Evolutionary conservation across 495 filamentous ascomycete species (phyloP), one percentile per base, ranked within the genome.

Genomic region (Lasiosphaeriaceae sp.): DNA sequence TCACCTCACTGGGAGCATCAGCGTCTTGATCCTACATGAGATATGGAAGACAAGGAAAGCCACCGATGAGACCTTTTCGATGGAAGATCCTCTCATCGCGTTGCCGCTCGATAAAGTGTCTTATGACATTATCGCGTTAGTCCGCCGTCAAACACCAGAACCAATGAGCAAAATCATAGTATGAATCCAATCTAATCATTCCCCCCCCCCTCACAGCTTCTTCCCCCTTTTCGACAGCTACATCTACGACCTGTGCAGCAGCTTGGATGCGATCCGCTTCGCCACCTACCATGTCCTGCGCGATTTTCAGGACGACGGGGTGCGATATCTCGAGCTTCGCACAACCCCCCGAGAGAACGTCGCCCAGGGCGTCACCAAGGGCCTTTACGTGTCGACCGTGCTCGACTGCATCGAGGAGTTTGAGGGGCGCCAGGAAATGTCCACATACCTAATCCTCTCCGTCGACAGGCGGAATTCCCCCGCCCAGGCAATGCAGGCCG

Each of bases 1-100:
- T 56, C 90, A 94, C 70, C 80, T 96, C 31, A 88, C 82, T 44
- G 90, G 90, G 46, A 90, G 87, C 67, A 92, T 94, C 71, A 87
- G 83, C 66, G 83, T 83, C 14, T 69, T 86, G 72, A 86, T 82
- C 52, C 82, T 94, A 1, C 87, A 93, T 64, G 82, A 90, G 41
- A 82, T 94, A 62, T 96, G 89, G 87, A 64, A 67, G 47, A 87
- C 85, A 68, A 83, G 81, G 48, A 70, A 69, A 8, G 56, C 57
- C 6, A 65, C 67, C 39, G 64, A 83, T 35, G 81, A 81, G 0
- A 58, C 71, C 16, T 71, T 92, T 0, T 43, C 39, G 16, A 43
- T 43, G 39, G 78, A 86, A 50, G 89, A 92, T 68, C 90, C 90
- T 2, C 66, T 88, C 37, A 52, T 83, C 1, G 78, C 80, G 16